These are phyloP conservation scores for Puccinia coronata DNA, from an alignment of 1,284 basidiomycete genomes.

Conservation along the genomic window DNA sequence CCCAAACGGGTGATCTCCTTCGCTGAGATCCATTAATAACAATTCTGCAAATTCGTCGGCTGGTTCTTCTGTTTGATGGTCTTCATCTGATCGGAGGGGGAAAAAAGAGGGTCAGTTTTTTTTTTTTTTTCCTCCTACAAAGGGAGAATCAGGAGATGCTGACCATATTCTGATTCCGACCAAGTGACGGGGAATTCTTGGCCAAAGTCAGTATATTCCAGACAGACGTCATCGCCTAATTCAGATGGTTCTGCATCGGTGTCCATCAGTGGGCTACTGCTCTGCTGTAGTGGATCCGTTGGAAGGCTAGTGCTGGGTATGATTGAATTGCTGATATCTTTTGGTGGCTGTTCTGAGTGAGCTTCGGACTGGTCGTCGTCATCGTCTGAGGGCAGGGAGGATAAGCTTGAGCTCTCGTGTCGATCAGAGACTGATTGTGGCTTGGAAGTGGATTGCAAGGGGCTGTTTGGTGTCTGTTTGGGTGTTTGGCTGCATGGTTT, in stretches of 20 bases:
- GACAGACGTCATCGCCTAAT: slow-evolving; percentile 46
- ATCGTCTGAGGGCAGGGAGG: slow-evolving; percentile 5
- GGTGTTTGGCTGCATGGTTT: too few relatives aligned
- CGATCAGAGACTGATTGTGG: background rate
- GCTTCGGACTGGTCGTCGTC: background rate
- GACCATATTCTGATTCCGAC: slow-evolving; percentile 48
- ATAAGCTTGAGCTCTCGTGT: slow-evolving; percentile 8
- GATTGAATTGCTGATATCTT: background rate
- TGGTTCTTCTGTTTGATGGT: slow-evolving; percentile 23
- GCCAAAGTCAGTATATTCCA: slow-evolving; percentile 48
- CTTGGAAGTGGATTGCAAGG: too few relatives aligned
- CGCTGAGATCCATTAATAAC: slow-evolving; percentile 34
- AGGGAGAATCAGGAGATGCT: background rate
- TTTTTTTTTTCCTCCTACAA: background rate
- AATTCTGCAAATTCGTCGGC: slow-evolving; percentile 44
- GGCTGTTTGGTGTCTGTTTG: too few relatives aligned
- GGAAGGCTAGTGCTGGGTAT: background rate
- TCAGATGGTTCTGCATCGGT: slow-evolving; percentile 34
- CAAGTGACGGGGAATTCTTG: slow-evolving; percentile 48
- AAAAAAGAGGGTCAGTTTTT: background rate
- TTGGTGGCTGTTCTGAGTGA: background rate
- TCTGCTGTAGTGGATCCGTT: too few relatives aligned
- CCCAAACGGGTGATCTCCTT: slow-evolving; percentile 7
- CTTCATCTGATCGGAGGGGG: slow-evolving; percentile 18
- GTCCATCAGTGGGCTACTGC: background rate